Evolutionary conservation across 495 filamentous ascomycete species (phyloP).

Genomic region (Darksidea phi): DNA sequence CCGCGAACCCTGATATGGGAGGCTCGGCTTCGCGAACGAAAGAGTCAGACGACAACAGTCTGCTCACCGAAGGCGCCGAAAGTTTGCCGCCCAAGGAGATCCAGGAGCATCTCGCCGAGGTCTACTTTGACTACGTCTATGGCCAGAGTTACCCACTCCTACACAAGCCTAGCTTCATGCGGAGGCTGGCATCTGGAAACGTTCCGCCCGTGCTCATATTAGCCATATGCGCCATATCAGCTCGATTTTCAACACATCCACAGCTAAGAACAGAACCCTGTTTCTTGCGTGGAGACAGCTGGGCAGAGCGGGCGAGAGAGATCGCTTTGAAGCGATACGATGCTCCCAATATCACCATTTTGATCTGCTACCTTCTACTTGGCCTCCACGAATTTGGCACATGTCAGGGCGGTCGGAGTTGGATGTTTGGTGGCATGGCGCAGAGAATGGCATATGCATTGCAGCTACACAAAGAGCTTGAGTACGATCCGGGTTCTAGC

Average conservation of each 20-base stretch:
- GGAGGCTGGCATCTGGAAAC: conserved; percentile 60
- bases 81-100: conserved; percentile 83
- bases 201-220: conserved; percentile 85
- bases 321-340: conserved; percentile 85
- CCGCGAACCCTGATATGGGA: conserved; percentile 24
- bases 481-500: conserved; percentile 69
- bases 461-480: conserved; percentile 90
- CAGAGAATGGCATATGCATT: conserved; percentile 96
- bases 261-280: conserved; percentile 77
- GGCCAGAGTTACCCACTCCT: conserved; percentile 94
- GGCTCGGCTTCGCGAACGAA: conserved; percentile 27
- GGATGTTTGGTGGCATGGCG: conserved; percentile 92
- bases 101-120: conserved; percentile 89
- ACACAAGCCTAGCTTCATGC: conserved; percentile 95
- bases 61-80: conserved; percentile 77
- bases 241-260: conserved; percentile 93
- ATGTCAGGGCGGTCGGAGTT: conserved; percentile 92
- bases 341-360: conserved; percentile 91
- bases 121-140: conserved; percentile 95
- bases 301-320: conserved; percentile 79
- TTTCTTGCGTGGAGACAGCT: conserved; percentile 87
- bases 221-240: conserved; percentile 87
- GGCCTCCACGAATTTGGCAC: conserved; percentile 96
- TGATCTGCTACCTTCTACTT: conserved; percentile 83
- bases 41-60: conserved; percentile 62